These are phyloP conservation scores for Heracleum sosnowskyi DNA, from an alignment of 129 eudicot genomes.

Conservation along the genomic window DNA sequence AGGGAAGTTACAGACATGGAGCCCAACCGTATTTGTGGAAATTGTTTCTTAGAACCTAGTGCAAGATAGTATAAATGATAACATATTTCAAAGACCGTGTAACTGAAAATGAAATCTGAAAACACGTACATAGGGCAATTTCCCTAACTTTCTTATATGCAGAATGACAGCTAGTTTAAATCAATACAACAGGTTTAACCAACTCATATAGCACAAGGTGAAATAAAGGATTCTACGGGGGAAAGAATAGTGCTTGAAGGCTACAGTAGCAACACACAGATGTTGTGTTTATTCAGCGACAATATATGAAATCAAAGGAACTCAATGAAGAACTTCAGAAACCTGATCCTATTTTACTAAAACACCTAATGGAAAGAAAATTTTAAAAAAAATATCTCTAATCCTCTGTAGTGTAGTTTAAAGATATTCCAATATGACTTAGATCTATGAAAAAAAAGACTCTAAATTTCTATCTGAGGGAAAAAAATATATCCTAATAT, in stretches of 20 bases:
- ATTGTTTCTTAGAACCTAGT: too few species aligned
- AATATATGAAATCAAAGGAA: too few species aligned
- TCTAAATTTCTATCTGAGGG: neutral
- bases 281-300: neutral
- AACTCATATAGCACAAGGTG: neutral
- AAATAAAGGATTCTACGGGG: neutral
- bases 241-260: neutral
- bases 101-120: too few species aligned
- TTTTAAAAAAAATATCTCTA: too few species aligned
- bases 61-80: too few species aligned
- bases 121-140: too few species aligned
- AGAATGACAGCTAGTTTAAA: neutral
- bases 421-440: neutral
- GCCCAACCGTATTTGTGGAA: too few species aligned
- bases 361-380: neutral
- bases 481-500: neutral
- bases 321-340: neutral
- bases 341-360: neutral
- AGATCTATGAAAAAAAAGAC: neutral
- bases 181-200: too few species aligned
- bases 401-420: neutral
- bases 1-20: too few species aligned
- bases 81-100: too few species aligned
- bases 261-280: neutral
- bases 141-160: too few species aligned